phyloP scores from a whole-genome alignment of 805 yeast genomes.

The Lipomyces starkeyi region DNA sequence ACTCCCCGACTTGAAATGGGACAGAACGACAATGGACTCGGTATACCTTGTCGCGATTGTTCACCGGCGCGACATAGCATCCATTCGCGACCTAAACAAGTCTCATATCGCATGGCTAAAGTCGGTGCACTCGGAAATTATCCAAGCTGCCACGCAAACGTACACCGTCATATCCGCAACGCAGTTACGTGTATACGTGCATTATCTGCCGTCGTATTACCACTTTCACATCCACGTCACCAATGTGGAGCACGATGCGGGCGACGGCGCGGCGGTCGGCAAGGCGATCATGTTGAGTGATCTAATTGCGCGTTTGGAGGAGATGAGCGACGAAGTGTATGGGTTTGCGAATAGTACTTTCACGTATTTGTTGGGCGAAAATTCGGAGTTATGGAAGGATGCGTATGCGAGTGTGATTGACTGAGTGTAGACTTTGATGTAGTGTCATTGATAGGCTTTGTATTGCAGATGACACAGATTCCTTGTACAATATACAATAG shows the following conservation, averaged over 20 bases:
- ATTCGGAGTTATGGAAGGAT: constrained; percentile 71
- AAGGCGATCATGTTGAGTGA: constrained; percentile 84
- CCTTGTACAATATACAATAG: not conserved
- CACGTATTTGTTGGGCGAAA: constrained; percentile 73
- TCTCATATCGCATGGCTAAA: constrained; percentile 66
- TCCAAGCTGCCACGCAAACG: constrained; percentile 53
- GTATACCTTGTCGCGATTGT: constrained; percentile 81
- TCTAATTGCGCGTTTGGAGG: constrained; percentile 70
- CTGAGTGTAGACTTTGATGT: not conserved
- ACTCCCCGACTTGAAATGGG: constrained; percentile 98
- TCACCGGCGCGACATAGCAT: constrained; percentile 67
- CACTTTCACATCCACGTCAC: constrained; percentile 94
- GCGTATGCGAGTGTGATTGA: constrained; percentile 21
- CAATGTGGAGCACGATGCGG: constrained; percentile 68
- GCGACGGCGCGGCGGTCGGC: constrained; percentile 73
- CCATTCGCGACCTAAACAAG: constrained; percentile 73
- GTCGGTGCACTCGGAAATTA: constrained; percentile 54
- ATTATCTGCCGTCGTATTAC: constrained; percentile 93
- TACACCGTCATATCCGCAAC: constrained; percentile 57
- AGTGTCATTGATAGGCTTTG: not conserved
- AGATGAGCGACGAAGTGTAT: constrained; percentile 52
- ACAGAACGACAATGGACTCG: constrained; percentile 68
- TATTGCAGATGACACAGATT: not conserved
- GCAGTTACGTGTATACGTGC: constrained; percentile 77
- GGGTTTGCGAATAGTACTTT: constrained; percentile 67